Conservation (phyloP, 768 basidiomycete species). For the Rhizopogon vulgaris region DNA sequence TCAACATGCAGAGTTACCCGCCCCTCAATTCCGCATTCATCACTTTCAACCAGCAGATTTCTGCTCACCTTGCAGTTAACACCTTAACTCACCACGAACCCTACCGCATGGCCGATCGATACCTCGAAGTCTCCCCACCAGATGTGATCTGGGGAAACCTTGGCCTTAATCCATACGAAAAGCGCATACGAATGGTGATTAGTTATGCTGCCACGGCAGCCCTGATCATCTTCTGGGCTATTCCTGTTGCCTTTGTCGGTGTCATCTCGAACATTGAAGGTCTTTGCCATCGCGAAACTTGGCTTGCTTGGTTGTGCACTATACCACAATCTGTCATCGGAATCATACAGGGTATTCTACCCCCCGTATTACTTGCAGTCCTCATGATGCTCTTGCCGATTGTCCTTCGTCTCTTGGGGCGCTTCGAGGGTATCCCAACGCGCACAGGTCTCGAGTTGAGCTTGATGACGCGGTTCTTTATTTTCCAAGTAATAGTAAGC, state of each 20-base stretch:
- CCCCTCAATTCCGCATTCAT: constrained; percentile 74
- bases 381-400: constrained; percentile 90
- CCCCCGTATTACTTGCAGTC: constrained; percentile 81
- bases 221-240: constrained; percentile 82
- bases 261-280: constrained; percentile 72
- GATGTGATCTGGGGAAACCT: constrained; percentile 95
- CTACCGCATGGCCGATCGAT: constrained; percentile 71
- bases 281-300: constrained; percentile 56
- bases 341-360: constrained; percentile 84
- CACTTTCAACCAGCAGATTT: constrained; percentile 88
- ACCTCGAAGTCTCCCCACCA: constrained; percentile 76
- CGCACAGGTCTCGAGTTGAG: constrained; percentile 79
- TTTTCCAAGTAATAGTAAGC: constrained; percentile 88
- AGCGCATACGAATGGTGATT: constrained; percentile 55
- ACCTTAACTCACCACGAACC: constrained; percentile 73
- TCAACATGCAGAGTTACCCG: constrained; percentile 38
- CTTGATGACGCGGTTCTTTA: constrained; percentile 87
- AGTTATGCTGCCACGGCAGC: constrained; percentile 74
- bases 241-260: constrained; percentile 88
- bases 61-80: constrained; percentile 83
- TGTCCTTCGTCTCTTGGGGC: constrained; percentile 70
- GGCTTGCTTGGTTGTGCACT: constrained; percentile 81
- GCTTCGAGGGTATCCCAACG: constrained; percentile 88
- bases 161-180: constrained; percentile 84
- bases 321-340: constrained; percentile 64